Percentiles rank a stretch among this genome's conserved stretches.
Conservation (phyloP, 352 stramenopile genomes). For the Phytopythium sindhum region DNA sequence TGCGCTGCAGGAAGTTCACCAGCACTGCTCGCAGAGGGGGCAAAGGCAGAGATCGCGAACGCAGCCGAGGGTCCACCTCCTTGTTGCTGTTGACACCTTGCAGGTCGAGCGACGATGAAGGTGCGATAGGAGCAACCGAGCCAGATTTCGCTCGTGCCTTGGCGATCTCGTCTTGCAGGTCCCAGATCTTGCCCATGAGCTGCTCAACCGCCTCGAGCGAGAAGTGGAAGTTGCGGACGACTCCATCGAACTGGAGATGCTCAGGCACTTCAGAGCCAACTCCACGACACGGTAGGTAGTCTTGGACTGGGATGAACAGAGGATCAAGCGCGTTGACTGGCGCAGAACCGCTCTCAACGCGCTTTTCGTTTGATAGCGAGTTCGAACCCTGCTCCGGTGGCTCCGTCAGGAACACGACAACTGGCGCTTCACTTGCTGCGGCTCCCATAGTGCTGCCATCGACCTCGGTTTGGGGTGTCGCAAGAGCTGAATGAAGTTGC, state of each 20-base stretch:
- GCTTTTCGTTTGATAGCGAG: neutral
- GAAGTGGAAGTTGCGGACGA: conserved; percentile 60
- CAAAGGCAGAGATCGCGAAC: neutral
- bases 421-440: neutral
- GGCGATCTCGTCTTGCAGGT: conserved; percentile 54
- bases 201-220: conserved; percentile 39
- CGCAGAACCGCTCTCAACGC: neutral
- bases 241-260: conserved; percentile 55
- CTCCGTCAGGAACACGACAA: conserved; percentile 60
- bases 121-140: conserved; percentile 9
- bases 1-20: conserved; percentile 33
- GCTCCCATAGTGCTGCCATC: neutral
- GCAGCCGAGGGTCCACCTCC: neutral
- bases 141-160: conserved; percentile 26
- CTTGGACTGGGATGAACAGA: conserved; percentile 6
- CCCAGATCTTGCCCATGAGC: conserved; percentile 53
- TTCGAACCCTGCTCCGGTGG: conserved; percentile 19
- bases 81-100: neutral
- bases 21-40: conserved; percentile 11
- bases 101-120: neutral
- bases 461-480: neutral
- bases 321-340: neutral
- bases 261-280: conserved; percentile 31
- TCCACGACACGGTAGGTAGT: conserved; percentile 41
- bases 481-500: conserved; percentile 14